Conservation (phyloP, 2,329 filamentous ascomycete species). For the Rasamsonia emersonii region DNA sequence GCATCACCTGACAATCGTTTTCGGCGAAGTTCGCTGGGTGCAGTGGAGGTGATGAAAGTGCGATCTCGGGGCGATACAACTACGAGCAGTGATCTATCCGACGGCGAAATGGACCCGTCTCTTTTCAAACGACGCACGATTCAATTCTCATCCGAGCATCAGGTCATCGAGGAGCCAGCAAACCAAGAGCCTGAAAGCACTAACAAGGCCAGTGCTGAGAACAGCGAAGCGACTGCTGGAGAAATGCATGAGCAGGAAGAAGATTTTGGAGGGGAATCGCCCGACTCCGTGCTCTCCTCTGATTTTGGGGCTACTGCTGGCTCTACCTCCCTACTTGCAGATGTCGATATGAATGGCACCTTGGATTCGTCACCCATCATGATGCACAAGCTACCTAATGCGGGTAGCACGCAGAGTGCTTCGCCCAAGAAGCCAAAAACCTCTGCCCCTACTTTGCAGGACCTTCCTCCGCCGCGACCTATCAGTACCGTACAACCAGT, state of each 20-base stretch:
- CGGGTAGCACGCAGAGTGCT: conserved; percentile 23
- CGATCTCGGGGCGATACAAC: conserved; percentile 53
- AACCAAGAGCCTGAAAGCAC: conserved; percentile 16
- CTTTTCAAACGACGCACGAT: conserved; percentile 47
- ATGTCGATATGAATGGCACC: conserved; percentile 35
- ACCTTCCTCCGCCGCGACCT: conserved; percentile 51
- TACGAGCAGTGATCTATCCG: conserved; percentile 58
- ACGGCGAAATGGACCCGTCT: conserved; percentile 51
- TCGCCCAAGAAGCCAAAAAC: conserved; percentile 46
- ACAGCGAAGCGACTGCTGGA: conserved; percentile 17
- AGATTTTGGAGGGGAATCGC: conserved; percentile 41
- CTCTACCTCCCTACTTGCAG: conserved; percentile 49
- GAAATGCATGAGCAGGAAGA: conserved; percentile 34
- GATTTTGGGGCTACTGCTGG: conserved; percentile 48
- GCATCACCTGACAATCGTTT: conserved; percentile 39
- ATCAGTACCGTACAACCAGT: conserved; percentile 51
- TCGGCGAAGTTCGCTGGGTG: conserved; percentile 49
- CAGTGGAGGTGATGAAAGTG: conserved; percentile 45
- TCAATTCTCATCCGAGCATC: conserved; percentile 33
- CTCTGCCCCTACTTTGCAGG: conserved; percentile 44
- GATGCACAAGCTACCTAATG: conserved; percentile 30
- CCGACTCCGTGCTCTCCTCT: conserved; percentile 42
- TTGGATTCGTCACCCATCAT: conserved; percentile 44
- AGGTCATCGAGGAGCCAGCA: conserved; percentile 26
- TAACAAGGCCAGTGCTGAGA: conserved; percentile 19